These are phyloP conservation scores for Monilinia fructicola DNA, from an alignment of 2,329 filamentous ascomycete species.

Conservation along the genomic window DNA sequence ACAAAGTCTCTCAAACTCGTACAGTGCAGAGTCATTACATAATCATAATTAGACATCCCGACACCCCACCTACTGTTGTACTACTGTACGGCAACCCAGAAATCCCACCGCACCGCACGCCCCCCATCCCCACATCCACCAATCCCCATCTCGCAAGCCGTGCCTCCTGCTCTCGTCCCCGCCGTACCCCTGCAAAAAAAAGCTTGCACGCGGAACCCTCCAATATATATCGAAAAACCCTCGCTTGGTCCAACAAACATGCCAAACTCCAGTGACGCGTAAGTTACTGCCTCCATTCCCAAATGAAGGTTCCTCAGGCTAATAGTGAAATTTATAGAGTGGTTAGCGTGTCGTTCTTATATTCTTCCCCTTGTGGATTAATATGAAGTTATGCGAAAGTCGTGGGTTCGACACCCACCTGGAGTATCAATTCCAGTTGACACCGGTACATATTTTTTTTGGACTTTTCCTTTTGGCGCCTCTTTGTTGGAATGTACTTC, in stretches of 20 bases:
- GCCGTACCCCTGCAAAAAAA: neutral
- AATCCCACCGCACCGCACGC: neutral
- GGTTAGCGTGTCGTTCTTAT: conserved; percentile 42
- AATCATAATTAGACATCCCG: no score
- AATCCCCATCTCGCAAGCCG: neutral
- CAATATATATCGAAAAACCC: neutral
- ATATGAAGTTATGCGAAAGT: conserved; percentile 41
- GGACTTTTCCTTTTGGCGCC: neutral
- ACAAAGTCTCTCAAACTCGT: no score
- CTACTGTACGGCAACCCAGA: no score
- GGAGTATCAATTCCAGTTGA: conserved; percentile 30
- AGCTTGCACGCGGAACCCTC: accelerated
- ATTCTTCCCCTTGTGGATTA: conserved; percentile 34
- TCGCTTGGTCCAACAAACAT: conserved; percentile 19
- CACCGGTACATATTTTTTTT: neutral
- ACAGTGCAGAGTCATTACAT: no score
- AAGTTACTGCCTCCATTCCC: conserved; percentile 29
- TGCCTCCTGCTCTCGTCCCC: accelerated
- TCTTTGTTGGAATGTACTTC: no score
- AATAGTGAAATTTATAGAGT: conserved; percentile 33
- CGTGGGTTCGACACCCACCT: conserved; percentile 39
- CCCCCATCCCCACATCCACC: neutral
- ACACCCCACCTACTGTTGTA: no score
- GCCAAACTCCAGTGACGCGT: conserved; percentile 36
- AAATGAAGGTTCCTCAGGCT: conserved; percentile 30